These are phyloP conservation scores for Pestalotiopsis sp. DNA, from an alignment of 2,329 filamentous ascomycete species.

Conservation along the genomic window DNA sequence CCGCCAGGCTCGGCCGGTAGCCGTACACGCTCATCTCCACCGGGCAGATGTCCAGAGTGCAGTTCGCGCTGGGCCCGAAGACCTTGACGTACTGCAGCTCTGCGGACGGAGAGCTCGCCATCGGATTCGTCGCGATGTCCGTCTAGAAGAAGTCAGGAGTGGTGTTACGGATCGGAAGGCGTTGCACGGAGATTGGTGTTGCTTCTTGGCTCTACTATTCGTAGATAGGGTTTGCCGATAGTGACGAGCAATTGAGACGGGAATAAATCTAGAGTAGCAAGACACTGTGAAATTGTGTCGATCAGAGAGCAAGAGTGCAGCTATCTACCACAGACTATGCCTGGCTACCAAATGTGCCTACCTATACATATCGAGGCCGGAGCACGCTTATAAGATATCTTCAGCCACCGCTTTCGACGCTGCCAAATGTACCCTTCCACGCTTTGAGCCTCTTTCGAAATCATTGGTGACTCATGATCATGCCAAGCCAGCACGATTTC, in stretches of 20 bases:
- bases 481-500: neutral
- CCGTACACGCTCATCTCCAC: slow-evolving; percentile 47
- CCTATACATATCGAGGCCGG: no score
- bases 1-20: slow-evolving; percentile 48
- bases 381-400: neutral
- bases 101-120: neutral
- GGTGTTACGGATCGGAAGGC: neutral
- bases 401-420: neutral
- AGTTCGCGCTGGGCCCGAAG: slow-evolving; percentile 52
- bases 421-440: neutral
- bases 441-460: neutral
- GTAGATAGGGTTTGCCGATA: no score
- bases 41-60: slow-evolving; percentile 51
- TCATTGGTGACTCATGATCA: neutral
- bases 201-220: no score
- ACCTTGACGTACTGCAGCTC: neutral
- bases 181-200: neutral
- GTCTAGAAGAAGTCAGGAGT: neutral
- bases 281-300: no score
- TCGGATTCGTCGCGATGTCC: neutral
- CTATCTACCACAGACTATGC: no score
- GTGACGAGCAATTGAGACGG: no score
- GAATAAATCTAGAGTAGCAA: no score
- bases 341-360: no score
- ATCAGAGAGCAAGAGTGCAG: no score